Base-by-base conservation (phyloP, 1,284 basidiomycete genomes). In the Grifola frondosa region DNA sequence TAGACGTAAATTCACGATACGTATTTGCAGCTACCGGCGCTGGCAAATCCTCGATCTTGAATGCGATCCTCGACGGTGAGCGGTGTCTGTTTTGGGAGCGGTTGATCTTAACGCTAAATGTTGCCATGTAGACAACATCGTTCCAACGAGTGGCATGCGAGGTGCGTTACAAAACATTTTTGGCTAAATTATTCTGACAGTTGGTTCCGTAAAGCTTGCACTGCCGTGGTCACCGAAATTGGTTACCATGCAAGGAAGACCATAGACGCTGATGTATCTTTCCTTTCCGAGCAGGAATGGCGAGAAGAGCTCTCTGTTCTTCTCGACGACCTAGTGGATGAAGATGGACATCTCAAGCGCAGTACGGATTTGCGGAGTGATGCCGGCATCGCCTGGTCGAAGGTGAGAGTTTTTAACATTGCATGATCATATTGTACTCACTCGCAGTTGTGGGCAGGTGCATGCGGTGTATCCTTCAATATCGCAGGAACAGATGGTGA, bases 161-260 rank as follows among this genome's bases (percentile, higher is more conserved):
- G 78, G 78, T 78, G 48, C 12, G 65, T 59, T n/a, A n/a, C n/a
- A n/a, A n/a, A n/a, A n/a, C n/a, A 30, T 30, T 19, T 35, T 25
- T 45, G n/a, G 15, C 30, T 22, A 12, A 22, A 10, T 37, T 41
- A 34, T 21, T 35, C 23, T 48, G 30, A 55, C 15, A 35, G 42
- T 17, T 13, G 31, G n/a, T n/a, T n/a, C n/a, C 22, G n/a, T 44
- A 19, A 42, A 80, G 80, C 81, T n/a, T 82, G 80, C 50, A 82
- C 79, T 4, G 78, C 80, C 6, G 79, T 81, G n/a, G 78, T 81
- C 1, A 84, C 80, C 0, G 78, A 80, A 51, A 74, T 84, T 23
- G 62, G 67, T 0, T 76, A 81, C 51, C 79, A 82, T 49, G 61
- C 65, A 21, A 74, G 78, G 57, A 57, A 61, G 26, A 77, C 71